Percentiles rank a stretch among this genome's conserved stretches.
These are phyloP conservation scores for Spergularia bocconei DNA, from an alignment of 148 eudicot genomes.

Conservation along the genomic window DNA sequence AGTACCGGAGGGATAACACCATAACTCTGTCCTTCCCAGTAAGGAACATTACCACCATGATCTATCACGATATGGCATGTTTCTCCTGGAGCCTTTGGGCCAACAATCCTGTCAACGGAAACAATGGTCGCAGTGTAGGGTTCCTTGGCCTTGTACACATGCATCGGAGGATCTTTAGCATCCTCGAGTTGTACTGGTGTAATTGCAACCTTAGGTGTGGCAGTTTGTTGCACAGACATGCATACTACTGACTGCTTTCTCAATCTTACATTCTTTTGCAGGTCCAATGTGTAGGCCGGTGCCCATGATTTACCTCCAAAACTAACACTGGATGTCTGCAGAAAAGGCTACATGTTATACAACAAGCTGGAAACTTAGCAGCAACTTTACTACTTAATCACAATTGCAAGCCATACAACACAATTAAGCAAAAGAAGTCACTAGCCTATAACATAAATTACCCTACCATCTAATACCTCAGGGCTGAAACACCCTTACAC, in stretches of 20 bases:
- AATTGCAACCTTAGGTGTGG: conserved; percentile 60
- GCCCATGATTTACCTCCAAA: conserved; percentile 55
- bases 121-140: conserved; percentile 85
- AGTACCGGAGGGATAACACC: conserved; percentile 88
- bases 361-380: conserved; percentile 7
- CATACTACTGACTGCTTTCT: conserved; percentile 48
- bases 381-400: background rate
- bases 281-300: conserved; percentile 30
- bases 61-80: conserved; percentile 93
- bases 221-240: conserved; percentile 80
- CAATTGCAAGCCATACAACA: conserved; percentile 7
- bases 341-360: conserved; percentile 22
- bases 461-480: background rate
- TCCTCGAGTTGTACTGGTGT: conserved; percentile 67
- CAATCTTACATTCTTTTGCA: conserved; percentile 36
- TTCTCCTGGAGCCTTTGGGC: conserved; percentile 93
- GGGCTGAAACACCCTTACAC: background rate
- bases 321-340: conserved; percentile 47
- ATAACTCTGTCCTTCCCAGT: conserved; percentile 98
- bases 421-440: background rate
- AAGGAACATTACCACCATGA: conserved; percentile 90
- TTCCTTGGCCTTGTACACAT: conserved; percentile 69
- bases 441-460: background rate
- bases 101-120: conserved; percentile 89
- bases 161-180: conserved; percentile 72